Base-by-base conservation (phyloP, 352 stramenopile genomes). In the Phytophthora constricta region DNA sequence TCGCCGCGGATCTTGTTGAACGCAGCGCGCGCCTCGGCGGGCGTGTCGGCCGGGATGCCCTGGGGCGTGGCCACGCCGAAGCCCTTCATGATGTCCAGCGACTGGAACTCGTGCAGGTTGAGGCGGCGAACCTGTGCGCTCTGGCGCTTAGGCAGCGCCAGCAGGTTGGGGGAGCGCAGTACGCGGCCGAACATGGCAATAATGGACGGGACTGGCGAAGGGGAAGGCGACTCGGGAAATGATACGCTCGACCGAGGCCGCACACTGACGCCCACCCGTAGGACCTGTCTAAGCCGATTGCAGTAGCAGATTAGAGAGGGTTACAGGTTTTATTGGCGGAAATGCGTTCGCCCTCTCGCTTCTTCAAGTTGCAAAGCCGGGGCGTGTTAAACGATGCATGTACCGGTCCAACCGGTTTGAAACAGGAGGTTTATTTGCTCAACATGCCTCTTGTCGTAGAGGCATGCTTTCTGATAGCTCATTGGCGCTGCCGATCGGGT, bases 41-140 rank as follows among this genome's bases (percentile, higher is more conserved):
- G 82, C 11, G 91, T 96, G 59, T 80, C 74, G 50, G 89, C 90
- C 37, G 87, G 72, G 61, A 92, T 84, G 58, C 84, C 85, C 45
- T 77, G 73, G 20, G 85, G 90, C 31, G 90, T 90, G 33, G 74
- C 76, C 31, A 97, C 88, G 67, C 86, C 90, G 67, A 86, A 97
- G 45, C 80, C 80, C 73, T 96, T 93, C 88, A 98, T 97, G 75
- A 98, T 95, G 66, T 98, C 83, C 74, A 98, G 93, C 63, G 87
- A 93, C 80, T 97, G 90, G 82, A 97, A 98, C 78, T 98, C 93
- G 74, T 98, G 94, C 42, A 98, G 80, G 76, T 98, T 98, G 22
- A 98, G 81, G 62, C 89, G 84, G 55, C 92, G 90, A 62, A 95
- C 72, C 70, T 93, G 85, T 65, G 89, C 80, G 67, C 57, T 64